A percentile compares a stretch with the other conserved stretches of the same genome.
These are phyloP conservation scores for Fusarium luffae DNA, from an alignment of 2,329 filamentous ascomycete species.

Conservation along the genomic window DNA sequence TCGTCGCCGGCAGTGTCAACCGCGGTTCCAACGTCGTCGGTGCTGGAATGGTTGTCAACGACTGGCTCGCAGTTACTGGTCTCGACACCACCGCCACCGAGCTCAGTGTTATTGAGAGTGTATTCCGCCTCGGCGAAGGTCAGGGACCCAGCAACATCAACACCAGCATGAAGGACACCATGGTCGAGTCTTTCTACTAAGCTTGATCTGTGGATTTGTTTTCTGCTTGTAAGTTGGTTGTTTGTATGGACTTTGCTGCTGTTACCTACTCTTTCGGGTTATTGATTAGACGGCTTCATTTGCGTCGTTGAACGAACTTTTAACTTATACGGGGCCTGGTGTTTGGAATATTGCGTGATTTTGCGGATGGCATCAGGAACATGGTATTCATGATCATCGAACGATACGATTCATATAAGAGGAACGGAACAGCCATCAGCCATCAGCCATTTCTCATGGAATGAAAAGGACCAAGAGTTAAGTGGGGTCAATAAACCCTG, in stretches of 20 bases:
- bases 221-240: slow-evolving; percentile 13
- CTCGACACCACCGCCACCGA: slow-evolving; percentile 97
- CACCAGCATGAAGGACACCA: slow-evolving; percentile 91
- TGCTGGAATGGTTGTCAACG: slow-evolving; percentile 71
- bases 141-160: slow-evolving; percentile 81
- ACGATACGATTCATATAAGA: slow-evolving; percentile 17
- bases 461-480: not conserved
- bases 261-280: slow-evolving; percentile 18
- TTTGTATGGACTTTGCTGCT: slow-evolving; percentile 26
- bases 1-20: slow-evolving; percentile 95
- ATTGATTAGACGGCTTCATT: slow-evolving; percentile 24
- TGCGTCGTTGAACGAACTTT: slow-evolving; percentile 11
- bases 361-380: slow-evolving; percentile 26
- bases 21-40: slow-evolving; percentile 94
- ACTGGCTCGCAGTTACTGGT: slow-evolving; percentile 95
- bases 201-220: slow-evolving; percentile 13
- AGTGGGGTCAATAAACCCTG: slow-evolving; percentile 2
- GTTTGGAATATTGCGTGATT: slow-evolving; percentile 37
- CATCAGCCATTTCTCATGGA: slow-evolving; percentile 10
- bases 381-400: slow-evolving; percentile 34
- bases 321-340: slow-evolving; percentile 39
- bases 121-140: slow-evolving; percentile 94
- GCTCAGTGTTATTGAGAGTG: slow-evolving; percentile 93
- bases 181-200: slow-evolving; percentile 99
- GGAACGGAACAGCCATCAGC: slow-evolving; percentile 1